A percentile compares a stretch with the other conserved stretches of the same genome.
These are phyloP conservation scores for Globisporangium nagaii DNA, from an alignment of 352 stramenopile species.

Conservation along the genomic window DNA sequence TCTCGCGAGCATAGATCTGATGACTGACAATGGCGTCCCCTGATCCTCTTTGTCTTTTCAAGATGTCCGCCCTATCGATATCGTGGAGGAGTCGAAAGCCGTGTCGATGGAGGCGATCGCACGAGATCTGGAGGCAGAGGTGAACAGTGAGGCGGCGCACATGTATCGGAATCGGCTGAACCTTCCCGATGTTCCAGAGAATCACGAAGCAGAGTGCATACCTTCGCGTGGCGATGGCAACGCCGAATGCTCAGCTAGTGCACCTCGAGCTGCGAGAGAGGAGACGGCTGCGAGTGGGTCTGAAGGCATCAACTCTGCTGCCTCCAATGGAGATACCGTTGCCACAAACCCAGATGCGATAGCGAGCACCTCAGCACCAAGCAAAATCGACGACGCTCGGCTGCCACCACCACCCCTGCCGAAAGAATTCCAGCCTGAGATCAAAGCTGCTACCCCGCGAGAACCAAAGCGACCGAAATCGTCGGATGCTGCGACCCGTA, in stretches of 20 bases:
- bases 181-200: not conserved
- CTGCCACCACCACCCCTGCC: too few species aligned
- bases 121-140: slow-evolving; percentile 34
- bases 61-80: slow-evolving; percentile 56
- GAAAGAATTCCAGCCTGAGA: not conserved
- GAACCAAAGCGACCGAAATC: slow-evolving; percentile 1
- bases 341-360: too few species aligned
- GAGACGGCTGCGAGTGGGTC: too few species aligned
- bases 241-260: too few species aligned
- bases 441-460: not conserved
- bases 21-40: not conserved
- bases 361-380: too few species aligned
- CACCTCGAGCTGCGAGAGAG: too few species aligned
- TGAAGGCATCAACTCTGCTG: too few species aligned
- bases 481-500: not conserved
- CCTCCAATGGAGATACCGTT: too few species aligned
- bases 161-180: slow-evolving; percentile 35
- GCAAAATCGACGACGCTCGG: too few species aligned
- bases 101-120: slow-evolving; percentile 42
- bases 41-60: not conserved
- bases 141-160: slow-evolving; percentile 32
- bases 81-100: slow-evolving; percentile 47
- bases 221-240: not conserved
- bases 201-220: not conserved
- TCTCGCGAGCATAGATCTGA: too few species aligned